Conservation (phyloP, 768 basidiomycete species). For the Cystobasidium ongulense region DNA sequence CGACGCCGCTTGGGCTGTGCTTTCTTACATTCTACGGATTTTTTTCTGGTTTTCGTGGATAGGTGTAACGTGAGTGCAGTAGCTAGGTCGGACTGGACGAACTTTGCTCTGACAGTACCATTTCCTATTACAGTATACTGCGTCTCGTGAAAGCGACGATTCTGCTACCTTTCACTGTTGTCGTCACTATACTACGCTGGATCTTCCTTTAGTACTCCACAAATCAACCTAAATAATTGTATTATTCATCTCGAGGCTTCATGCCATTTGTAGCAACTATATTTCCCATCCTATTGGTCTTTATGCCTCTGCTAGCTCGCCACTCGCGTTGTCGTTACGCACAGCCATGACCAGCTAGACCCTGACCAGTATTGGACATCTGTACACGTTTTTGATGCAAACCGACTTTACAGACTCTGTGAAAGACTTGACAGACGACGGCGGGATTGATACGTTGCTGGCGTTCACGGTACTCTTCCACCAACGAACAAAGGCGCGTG, state of each 20-base stretch:
- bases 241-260: background rate
- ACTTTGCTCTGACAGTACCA: background rate
- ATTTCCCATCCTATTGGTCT: too few species aligned
- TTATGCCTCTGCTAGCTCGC: too few species aligned
- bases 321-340: too few species aligned
- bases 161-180: conserved; percentile 11
- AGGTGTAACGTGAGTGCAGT: conserved; percentile 14
- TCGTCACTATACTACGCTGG: conserved; percentile 16
- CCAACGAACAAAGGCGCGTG: too few species aligned
- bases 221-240: background rate
- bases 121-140: background rate
- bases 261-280: background rate
- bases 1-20: conserved; percentile 16
- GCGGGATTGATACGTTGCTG: too few species aligned
- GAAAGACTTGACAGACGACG: too few species aligned
- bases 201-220: background rate
- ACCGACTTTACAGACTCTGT: too few species aligned
- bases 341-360: too few species aligned
- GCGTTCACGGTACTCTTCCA: too few species aligned
- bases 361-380: too few species aligned
- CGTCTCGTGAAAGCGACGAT: conserved; percentile 20
- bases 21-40: conserved; percentile 15
- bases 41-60: conserved; percentile 30
- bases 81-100: background rate
- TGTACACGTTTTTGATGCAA: too few species aligned